These are phyloP conservation scores for Cladophialophora exuberans DNA, from an alignment of 2,329 filamentous ascomycete genomes.

Conservation along the genomic window DNA sequence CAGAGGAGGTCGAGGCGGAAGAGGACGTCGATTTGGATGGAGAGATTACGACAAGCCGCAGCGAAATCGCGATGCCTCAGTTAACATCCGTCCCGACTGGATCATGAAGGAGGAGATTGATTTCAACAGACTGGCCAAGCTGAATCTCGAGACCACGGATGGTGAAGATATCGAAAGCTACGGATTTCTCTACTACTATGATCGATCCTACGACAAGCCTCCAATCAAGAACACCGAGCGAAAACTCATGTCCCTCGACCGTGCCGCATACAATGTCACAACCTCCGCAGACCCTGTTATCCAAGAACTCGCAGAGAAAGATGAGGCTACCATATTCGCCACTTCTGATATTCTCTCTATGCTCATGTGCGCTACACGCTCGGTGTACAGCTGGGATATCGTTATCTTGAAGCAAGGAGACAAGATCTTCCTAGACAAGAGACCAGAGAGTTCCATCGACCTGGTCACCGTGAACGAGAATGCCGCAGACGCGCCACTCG, in stretches of 20 bases:
- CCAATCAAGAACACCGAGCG: slow-evolving; percentile 86
- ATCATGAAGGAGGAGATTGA: slow-evolving; percentile 96
- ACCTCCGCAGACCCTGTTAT: slow-evolving; percentile 95
- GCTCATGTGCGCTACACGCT: slow-evolving; percentile 97
- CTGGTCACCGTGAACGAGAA: slow-evolving; percentile 99
- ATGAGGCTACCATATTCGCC: slow-evolving; percentile 95
- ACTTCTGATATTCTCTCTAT: slow-evolving; percentile 97
- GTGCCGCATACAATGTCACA: slow-evolving; percentile 96
- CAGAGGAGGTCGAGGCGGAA: slow-evolving; percentile 67
- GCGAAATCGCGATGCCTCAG: slow-evolving; percentile 91
- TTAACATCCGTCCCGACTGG: slow-evolving; percentile 97
- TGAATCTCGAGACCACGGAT: slow-evolving; percentile 92
- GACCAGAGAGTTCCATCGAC: slow-evolving; percentile 89
- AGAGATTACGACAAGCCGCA: slow-evolving; percentile 98
- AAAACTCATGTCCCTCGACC: slow-evolving; percentile 75
- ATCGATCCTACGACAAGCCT: slow-evolving; percentile 91
- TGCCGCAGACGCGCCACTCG: slow-evolving; percentile 89
- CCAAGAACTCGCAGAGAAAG: slow-evolving; percentile 92
- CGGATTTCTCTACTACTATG: slow-evolving; percentile 98
- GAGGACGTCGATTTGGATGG: slow-evolving; percentile 92
- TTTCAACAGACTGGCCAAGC: slow-evolving; percentile 90
- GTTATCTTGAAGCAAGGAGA: slow-evolving; percentile 89
- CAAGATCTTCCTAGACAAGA: slow-evolving; percentile 99
- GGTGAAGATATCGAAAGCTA: slow-evolving; percentile 95
- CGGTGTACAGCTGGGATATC: slow-evolving; percentile 97